Evolutionary conservation across 2,329 filamentous ascomycete genomes (phyloP).

Genomic region (Paraphoma chrysanthemicola): DNA sequence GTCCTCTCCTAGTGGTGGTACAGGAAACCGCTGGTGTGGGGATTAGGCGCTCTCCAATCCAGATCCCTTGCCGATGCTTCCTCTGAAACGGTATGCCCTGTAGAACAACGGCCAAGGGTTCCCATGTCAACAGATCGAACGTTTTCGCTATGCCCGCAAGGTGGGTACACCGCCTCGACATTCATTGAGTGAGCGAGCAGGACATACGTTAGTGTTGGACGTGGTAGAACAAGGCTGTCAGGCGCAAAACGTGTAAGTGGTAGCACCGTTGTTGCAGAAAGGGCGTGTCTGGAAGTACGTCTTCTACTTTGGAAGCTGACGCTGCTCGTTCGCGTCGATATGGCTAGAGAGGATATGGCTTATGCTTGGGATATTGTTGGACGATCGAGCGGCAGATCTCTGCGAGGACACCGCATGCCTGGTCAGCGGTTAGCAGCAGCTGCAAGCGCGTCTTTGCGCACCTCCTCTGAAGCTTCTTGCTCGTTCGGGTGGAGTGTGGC

Average conservation of each 20-base stretch:
- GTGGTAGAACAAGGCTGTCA: slow-evolving; percentile 29
- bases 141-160: slow-evolving; percentile 23
- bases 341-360: slow-evolving; percentile 32
- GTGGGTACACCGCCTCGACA: slow-evolving; percentile 25
- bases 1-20: background rate
- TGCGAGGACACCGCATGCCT: slow-evolving; percentile 23
- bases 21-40: background rate
- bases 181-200: slow-evolving; percentile 22
- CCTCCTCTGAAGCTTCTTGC: background rate
- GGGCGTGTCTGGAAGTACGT: slow-evolving; percentile 15
- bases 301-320: slow-evolving; percentile 14
- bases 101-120: slow-evolving; percentile 10
- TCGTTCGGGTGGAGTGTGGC: no score
- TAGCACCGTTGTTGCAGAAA: slow-evolving; percentile 3
- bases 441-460: slow-evolving; percentile 26
- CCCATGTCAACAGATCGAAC: slow-evolving; percentile 13
- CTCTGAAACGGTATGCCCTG: slow-evolving; percentile 14
- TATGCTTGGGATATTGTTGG: slow-evolving; percentile 11
- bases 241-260: slow-evolving; percentile 32
- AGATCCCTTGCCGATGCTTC: slow-evolving; percentile 16
- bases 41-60: background rate
- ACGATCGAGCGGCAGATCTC: slow-evolving; percentile 22
- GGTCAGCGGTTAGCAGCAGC: slow-evolving; percentile 27
- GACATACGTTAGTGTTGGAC: slow-evolving; percentile 16
- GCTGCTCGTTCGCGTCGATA: slow-evolving; percentile 26